A percentile compares a stretch with the other conserved stretches of the same genome.
These are phyloP conservation scores for Colletotrichum sp. DNA, from an alignment of 2,329 filamentous ascomycete species.

Conservation along the genomic window DNA sequence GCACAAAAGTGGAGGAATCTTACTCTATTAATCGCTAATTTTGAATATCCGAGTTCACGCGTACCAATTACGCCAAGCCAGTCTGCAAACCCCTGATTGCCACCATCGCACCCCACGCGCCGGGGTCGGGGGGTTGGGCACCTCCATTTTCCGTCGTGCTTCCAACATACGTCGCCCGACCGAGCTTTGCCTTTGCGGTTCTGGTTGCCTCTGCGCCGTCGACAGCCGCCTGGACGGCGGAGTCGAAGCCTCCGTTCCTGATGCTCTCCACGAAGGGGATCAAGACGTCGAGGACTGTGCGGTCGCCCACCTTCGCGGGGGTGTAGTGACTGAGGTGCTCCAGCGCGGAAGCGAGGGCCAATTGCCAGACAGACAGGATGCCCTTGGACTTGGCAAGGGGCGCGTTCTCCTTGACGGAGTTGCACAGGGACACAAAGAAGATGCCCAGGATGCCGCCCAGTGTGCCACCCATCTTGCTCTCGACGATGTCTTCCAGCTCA, in stretches of 20 bases:
- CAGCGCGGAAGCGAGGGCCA: constrained; percentile 47
- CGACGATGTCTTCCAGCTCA: constrained; percentile 59
- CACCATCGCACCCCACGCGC: constrained; percentile 72
- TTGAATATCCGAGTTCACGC: background rate
- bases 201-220: constrained; percentile 67
- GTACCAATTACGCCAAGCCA: constrained; percentile 15
- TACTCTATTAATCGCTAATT: background rate
- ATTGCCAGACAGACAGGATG: constrained; percentile 46
- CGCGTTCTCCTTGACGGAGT: constrained; percentile 30
- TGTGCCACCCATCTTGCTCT: constrained; percentile 59
- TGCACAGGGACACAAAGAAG: constrained; percentile 50
- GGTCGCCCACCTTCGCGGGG: constrained; percentile 59
- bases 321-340: constrained; percentile 56
- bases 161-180: constrained; percentile 72
- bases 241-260: constrained; percentile 54
- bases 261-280: constrained; percentile 58
- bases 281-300: constrained; percentile 63
- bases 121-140: constrained; percentile 66
- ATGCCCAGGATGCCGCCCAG: constrained; percentile 59
- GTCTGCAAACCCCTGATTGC: constrained; percentile 46
- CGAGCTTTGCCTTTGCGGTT: constrained; percentile 68
- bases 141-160: constrained; percentile 54
- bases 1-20: background rate
- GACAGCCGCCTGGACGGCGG: constrained; percentile 63
- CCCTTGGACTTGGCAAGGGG: constrained; percentile 28